Base-by-base conservation (phyloP, 805 yeast genomes). In the Lachancea quebecensis region DNA sequence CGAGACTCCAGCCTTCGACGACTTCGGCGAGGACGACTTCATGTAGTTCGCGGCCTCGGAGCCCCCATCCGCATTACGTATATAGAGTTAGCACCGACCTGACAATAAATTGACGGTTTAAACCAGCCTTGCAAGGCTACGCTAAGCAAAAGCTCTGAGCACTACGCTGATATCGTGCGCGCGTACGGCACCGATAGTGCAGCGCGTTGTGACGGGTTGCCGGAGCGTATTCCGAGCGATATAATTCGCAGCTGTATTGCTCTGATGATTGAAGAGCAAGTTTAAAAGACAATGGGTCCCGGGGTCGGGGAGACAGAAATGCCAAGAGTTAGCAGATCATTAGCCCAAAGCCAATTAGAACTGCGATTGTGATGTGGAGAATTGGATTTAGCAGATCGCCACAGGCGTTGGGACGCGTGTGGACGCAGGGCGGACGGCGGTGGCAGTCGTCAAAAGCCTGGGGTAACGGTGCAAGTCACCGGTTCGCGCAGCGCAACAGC, bases 21-120 rank as follows among this genome's bases (percentile, higher is more conserved):
- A 82, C 57, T 78, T 81, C 56, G 86, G 74, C 49, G 93, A 84
- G 50, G 93, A 82, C 60, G 93, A 85, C 64, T 85, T 85, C 65
- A 85, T 85, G 95, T 85, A 72, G 66, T 34, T 17, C 25, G 25
- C 25, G 25, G 25, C 25, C 25, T 21, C 25, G 25, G 34, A n/a
- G 34, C 34, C n/a, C 34, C 34, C 34, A 31, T 14, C 34, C 15
- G 34, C 34, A 21, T 21, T 21, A 21, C 25, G 25, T 21, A 21
- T 30, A 30, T 30, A 30, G 33, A 30, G 14, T 30, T 30, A 12
- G 4, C 9, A 30, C 33, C 25, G 7, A 21, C 25, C 25, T 4
- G 25, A 21, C 25, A 21, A 21, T 7, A 21, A 21, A 4, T 21
- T 21, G 25, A 4, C 25, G 25, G 25, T 21, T 21, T 21, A 4